Evolutionary conservation across 2,329 filamentous ascomycete genomes (phyloP).

Genomic region (Cadophora sp.): DNA sequence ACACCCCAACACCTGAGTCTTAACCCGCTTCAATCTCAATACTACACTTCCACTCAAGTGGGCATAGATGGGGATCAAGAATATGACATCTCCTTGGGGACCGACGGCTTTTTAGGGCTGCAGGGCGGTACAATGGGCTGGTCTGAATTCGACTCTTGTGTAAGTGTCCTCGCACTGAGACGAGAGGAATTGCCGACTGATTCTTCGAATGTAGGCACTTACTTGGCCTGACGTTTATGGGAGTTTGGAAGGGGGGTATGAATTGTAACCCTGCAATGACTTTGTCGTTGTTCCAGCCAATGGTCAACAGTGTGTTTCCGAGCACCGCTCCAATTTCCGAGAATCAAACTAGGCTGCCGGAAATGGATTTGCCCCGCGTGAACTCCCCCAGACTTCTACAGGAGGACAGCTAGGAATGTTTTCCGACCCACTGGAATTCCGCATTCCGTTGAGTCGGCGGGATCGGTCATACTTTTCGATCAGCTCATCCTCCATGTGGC

Average conservation of each 20-base stretch:
- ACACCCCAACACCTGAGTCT: not conserved
- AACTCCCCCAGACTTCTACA: no score
- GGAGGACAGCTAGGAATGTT: not conserved
- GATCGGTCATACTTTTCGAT: not conserved
- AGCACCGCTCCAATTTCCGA: not conserved
- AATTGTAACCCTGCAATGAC: not conserved
- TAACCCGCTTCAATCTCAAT: not conserved
- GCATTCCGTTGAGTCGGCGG: not conserved
- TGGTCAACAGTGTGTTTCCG: not conserved
- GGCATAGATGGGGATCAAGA: not conserved
- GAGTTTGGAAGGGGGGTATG: not conserved
- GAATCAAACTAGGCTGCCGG: not conserved
- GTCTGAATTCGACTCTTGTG: slow-evolving; percentile 30
- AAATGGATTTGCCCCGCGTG: not conserved
- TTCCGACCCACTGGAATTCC: not conserved
- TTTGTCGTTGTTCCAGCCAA: no score
- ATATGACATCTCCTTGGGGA: slow-evolving; percentile 1
- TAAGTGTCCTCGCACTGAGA: slow-evolving; percentile 4
- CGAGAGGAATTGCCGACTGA: not conserved
- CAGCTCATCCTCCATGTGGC: no score
- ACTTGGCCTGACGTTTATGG: slow-evolving; percentile 14
- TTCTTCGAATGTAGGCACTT: slow-evolving; percentile 2
- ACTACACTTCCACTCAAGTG: not conserved
- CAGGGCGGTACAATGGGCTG: slow-evolving; percentile 21
- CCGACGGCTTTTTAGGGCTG: not conserved